Evolutionary conservation across 2,329 filamentous ascomycete genomes (phyloP).

Genomic region (Beauveria australis): DNA sequence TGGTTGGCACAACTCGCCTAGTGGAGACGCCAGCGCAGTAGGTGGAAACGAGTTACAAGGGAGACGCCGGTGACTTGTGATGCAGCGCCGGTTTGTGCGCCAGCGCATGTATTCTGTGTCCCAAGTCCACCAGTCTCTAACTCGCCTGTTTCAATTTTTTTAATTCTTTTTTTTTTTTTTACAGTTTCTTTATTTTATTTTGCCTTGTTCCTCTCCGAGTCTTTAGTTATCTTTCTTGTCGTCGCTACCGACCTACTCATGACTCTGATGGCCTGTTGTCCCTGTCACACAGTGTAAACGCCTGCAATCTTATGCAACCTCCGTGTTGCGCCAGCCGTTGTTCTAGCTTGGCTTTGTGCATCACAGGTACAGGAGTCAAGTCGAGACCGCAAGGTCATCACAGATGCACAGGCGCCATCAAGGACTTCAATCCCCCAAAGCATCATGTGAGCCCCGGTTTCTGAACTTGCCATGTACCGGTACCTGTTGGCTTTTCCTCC

Average conservation of each 20-base stretch:
- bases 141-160: neutral
- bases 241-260: too few relatives aligned
- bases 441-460: too few relatives aligned
- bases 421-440: too few relatives aligned
- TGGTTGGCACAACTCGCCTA: neutral
- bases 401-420: too few relatives aligned
- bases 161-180: neutral
- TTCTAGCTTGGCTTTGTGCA: neutral
- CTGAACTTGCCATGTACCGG: too few relatives aligned
- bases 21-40: neutral
- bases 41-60: constrained; percentile 3
- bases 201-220: neutral
- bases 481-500: too few relatives aligned
- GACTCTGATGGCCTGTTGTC: neutral
- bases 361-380: neutral
- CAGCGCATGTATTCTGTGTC: neutral
- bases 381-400: too few relatives aligned
- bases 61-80: neutral
- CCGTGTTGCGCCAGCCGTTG: neutral
- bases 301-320: neutral
- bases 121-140: constrained; percentile 3
- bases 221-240: neutral
- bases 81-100: neutral
- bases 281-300: neutral
- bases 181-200: neutral